These are phyloP conservation scores for Lachnellula suecica DNA, from an alignment of 2,329 filamentous ascomycete species.

Conservation along the genomic window DNA sequence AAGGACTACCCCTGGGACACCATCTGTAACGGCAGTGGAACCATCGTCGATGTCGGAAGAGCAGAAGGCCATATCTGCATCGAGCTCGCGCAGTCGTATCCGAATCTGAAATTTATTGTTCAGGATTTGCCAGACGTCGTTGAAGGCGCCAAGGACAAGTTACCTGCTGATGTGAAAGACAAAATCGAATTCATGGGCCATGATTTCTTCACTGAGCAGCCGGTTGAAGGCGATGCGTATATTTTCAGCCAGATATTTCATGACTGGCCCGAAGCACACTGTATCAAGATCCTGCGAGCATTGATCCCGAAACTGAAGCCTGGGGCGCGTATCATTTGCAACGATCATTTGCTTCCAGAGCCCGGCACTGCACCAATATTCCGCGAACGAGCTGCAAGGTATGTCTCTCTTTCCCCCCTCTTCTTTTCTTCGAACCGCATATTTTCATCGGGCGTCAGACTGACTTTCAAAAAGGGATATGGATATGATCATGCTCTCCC, in stretches of 20 bases:
- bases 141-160: constrained; percentile 11
- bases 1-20: not conserved
- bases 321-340: constrained; percentile 4
- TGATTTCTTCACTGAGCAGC: constrained; percentile 41
- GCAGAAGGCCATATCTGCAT: too few relatives aligned
- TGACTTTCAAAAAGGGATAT: too few relatives aligned
- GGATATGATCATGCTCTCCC: constrained; percentile 35
- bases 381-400: constrained; percentile 2
- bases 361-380: not conserved
- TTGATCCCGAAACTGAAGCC: constrained; percentile 1
- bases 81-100: constrained; percentile 19
- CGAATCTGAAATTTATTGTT: constrained; percentile 27
- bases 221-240: constrained; percentile 25
- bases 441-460: not conserved
- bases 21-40: not conserved
- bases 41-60: not conserved
- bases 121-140: constrained; percentile 37
- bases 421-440: not conserved
- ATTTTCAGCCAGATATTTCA: constrained; percentile 10
- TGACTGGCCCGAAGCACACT: constrained; percentile 4
- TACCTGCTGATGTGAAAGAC: constrained; percentile 11
- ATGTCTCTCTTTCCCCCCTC: not conserved
- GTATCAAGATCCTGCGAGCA: constrained; percentile 2
- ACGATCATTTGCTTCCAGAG: constrained; percentile 5
- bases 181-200: constrained; percentile 36